Conservation (phyloP, 2,329 filamentous ascomycete species). For the Sporothrix schenckii region DNA sequence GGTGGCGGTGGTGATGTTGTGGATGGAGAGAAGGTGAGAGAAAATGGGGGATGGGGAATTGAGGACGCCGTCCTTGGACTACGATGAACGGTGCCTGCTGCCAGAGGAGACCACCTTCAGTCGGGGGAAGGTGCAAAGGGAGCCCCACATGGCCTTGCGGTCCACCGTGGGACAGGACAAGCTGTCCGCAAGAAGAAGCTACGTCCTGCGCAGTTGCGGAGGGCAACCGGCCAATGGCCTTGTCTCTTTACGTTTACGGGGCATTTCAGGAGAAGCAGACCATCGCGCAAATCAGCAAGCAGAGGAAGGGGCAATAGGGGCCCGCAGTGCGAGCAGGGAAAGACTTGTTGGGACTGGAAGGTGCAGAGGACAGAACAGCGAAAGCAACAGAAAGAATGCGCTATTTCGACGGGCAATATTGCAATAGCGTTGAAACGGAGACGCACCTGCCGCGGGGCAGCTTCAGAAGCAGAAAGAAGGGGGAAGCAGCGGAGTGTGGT, state of each 20-base stretch:
- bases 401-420: conserved; percentile 14
- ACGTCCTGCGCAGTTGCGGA: conserved; percentile 24
- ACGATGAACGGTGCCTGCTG: conserved; percentile 20
- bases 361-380: conserved; percentile 13
- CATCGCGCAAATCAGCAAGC: conserved; percentile 5
- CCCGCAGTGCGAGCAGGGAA: background rate
- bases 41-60: conserved; percentile 19
- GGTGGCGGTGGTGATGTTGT: conserved; percentile 24
- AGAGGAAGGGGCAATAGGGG: background rate
- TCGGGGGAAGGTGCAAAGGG: conserved; percentile 26
- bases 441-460: conserved; percentile 24
- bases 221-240: conserved; percentile 24
- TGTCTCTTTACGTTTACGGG: conserved; percentile 5
- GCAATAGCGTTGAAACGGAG: background rate
- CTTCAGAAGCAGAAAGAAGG: conserved; percentile 19
- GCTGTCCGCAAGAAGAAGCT: conserved; percentile 29
- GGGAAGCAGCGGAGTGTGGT: conserved; percentile 10
- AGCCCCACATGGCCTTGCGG: conserved; percentile 24
- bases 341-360: conserved; percentile 10
- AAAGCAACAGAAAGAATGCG: background rate
- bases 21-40: conserved; percentile 25
- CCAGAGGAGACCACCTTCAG: background rate
- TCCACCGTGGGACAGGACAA: conserved; percentile 27
- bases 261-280: background rate
- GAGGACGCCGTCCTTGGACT: conserved; percentile 2